Base-by-base conservation (phyloP, 257 asterid species). In the Penstemon eatonii region DNA sequence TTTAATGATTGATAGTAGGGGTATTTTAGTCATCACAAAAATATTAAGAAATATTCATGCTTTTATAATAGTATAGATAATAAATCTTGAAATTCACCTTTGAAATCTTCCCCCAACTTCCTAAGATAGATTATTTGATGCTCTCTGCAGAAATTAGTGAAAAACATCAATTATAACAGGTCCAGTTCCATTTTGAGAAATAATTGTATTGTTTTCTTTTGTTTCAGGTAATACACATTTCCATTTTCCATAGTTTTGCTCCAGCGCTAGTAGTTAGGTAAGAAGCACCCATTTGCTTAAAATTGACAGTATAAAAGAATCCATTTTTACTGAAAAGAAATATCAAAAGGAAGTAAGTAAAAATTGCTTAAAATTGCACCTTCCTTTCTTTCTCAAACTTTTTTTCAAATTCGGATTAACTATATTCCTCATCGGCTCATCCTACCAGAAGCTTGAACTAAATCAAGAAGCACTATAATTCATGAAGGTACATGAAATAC, bases 81-180 rank as follows among this genome's bases (percentile, higher is more conserved):
- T 9, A 69, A 66, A 49, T 43, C 51, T 45, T 13, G 59, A 36
- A 47, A 49, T 56, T 73, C 68, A 78, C 82, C 79, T 52, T 10
- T 0, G 70, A 59, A 65, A 68, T 58, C 59, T 40, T 69, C 51
- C 53, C 47, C 49, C 76, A 33, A 11, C 46, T 19, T 54, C 70
- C 58, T 53, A 53, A 7, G 33, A 53, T 13, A 53, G 18, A 8
- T 53, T 53, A 53, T 13, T 13, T 6, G 18, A 53, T 53, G 33
- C 58, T 15, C 36, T 18, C 7, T 53, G 8, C 33, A 5, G 8
- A 13, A 18, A 12, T 8, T 5, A n/a, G 1, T n/a, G 8, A 53
- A 4, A 4, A 5, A 53, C 5, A 53, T 11, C 3, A 53, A 53
- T 13, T 5, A 4, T 7, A 53, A 5, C 7, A 1, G 10, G 36